phyloP scores from a whole-genome alignment of 1,139 yeast genomes.

The Hemisphaericaspora xylanilytica region DNA sequence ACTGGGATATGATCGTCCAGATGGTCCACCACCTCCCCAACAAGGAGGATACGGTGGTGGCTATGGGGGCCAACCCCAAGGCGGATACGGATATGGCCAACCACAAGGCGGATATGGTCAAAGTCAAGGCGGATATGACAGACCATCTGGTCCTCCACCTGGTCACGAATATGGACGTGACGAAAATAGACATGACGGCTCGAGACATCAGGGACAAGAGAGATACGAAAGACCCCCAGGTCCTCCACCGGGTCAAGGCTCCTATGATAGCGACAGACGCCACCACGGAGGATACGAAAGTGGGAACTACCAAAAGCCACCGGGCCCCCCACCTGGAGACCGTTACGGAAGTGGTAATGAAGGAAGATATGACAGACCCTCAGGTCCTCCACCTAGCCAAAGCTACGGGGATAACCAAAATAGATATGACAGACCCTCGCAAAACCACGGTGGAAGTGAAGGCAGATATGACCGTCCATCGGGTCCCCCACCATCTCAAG shows the following conservation, averaged over 20 bases:
- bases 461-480: slow-evolving; percentile 12
- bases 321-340: slow-evolving; percentile 8
- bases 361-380: slow-evolving; percentile 7
- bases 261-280: slow-evolving; percentile 1
- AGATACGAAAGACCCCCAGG: slow-evolving; percentile 11
- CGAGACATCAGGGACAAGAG: slow-evolving; percentile 2
- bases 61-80: slow-evolving; percentile 3
- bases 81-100: slow-evolving; percentile 2
- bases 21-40: slow-evolving; percentile 13
- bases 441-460: neutral
- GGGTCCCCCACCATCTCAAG: slow-evolving; percentile 13
- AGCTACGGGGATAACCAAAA: neutral
- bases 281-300: neutral
- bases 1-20: slow-evolving; percentile 12
- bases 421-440: slow-evolving; percentile 1
- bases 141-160: slow-evolving; percentile 14
- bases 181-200: neutral
- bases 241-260: slow-evolving; percentile 8
- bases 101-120: slow-evolving; percentile 2
- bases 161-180: neutral
- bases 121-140: slow-evolving; percentile 8
- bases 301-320: slow-evolving; percentile 10
- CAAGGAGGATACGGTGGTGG: slow-evolving; percentile 6
- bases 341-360: neutral
- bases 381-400: slow-evolving; percentile 6